Base-by-base conservation (phyloP, 768 basidiomycete species). In the Suillus ampliporus region DNA sequence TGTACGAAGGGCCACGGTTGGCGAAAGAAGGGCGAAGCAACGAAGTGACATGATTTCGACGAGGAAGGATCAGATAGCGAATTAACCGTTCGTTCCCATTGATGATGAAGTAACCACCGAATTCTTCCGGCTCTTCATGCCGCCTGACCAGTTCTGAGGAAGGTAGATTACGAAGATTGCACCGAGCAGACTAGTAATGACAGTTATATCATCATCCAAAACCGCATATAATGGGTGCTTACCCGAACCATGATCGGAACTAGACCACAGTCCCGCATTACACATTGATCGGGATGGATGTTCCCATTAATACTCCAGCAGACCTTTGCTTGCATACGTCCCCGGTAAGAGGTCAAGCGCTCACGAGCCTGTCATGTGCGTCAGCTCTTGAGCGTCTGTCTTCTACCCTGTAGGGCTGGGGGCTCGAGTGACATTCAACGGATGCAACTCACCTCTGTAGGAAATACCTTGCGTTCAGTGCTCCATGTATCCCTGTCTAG, bases 41-140 rank as follows among this genome's bases (percentile, higher is more conserved):
- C 54, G 95, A 90, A 67, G 96, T 93, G 70, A 94, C 95, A 79
- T 99, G 95, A 73, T 99, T 95, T 58, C 97, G 86, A 31, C 97
- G 90, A 14, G 96, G 97, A 43, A 99, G 85, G 71, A 99, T 95
- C 73, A 99, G 89, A 79, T 95, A 98, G 65, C 97, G 94, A 68
- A 99, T 96, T 65, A 99, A 87, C 79, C 95, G 94, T 79, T 99
- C 97, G 78, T 98, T 99, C 65, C 97, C 97, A 75, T 99, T 99
- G 76, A 99, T 89, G 72, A 99, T 86, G 73, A 99, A 99, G 78
- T 99, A 99, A 34, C 97, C 97, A 58, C 97, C 97, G 71, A 98
- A 98, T 76, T 99, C 97, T 78, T 97, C 95, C 1, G 97, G 89
- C 71, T 99, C 97, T 82, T 99, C 97, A 73, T 97, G 91, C 64